phyloP scores from a whole-genome alignment of 225 moss, liverwort and hornwort genomes.

The Climacium dendroides region DNA sequence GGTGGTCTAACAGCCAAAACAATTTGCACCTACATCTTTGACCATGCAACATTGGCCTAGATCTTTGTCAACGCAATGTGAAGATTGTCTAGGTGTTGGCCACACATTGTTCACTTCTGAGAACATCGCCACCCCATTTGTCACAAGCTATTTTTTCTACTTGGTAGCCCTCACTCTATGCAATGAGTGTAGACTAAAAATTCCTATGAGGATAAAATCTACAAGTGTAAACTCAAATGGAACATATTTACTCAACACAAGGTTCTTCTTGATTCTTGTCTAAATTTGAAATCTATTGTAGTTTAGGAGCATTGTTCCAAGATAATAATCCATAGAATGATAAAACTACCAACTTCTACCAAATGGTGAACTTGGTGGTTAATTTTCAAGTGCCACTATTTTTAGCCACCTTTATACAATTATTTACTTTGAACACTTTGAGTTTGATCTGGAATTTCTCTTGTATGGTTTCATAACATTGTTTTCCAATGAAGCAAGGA shows the following conservation, averaged over 20 bases:
- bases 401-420: background rate
- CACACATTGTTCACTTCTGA: too few relatives aligned
- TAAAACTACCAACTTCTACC: background rate
- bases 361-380: background rate
- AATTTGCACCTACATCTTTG: too few relatives aligned
- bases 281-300: background rate
- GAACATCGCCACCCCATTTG: too few relatives aligned
- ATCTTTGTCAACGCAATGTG: too few relatives aligned
- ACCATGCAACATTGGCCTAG: too few relatives aligned
- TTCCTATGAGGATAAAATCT: background rate
- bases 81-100: too few relatives aligned
- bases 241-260: too few relatives aligned
- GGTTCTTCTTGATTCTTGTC: background rate
- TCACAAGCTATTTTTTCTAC: background rate
- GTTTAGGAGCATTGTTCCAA: background rate
- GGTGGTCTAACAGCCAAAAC: too few relatives aligned
- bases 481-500: too few relatives aligned
- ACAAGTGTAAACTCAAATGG: background rate
- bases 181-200: rapidly evolving
- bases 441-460: background rate
- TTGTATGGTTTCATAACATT: background rate
- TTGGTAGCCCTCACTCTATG: rapidly evolving
- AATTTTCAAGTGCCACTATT: background rate
- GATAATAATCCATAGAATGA: background rate
- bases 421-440: background rate